Evolutionary conservation across 1,284 basidiomycete genomes (phyloP), one percentile per base, ranked within the genome.

Genomic region (Cryptococcus deneoformans): DNA sequence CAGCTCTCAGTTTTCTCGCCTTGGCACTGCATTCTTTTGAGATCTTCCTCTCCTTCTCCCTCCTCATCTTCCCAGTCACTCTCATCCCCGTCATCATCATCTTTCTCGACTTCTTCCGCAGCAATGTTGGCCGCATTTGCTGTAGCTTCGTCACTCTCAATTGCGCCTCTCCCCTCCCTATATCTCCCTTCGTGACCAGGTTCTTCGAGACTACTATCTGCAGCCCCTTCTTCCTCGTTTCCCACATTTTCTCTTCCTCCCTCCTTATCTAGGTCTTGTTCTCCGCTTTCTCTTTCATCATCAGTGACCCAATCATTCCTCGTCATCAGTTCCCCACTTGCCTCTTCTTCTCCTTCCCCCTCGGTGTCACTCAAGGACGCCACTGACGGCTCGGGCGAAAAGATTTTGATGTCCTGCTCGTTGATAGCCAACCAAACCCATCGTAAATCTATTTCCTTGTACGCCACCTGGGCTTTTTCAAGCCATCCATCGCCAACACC

Each of bases 401-500:
- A 29, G 29, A 29, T 29, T 29, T 29, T 29, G 29, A 29, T 29
- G 29, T 29, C 40, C 11, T 42, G 11, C 40, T 42, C 37, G 8
- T 16, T 39, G 50, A 51, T 51, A 20, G 36, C 59, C 2, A 62
- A 44, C 72, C 72, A 74, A 11, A 63, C 68, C 68, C 70, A 70
- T 24, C 69, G 53, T 2, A 63, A 45, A 14, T 68, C 54, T 11
- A 66, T n/a, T 7, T 64, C 58, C 29, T 49, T 52, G 12, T 55
- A 54, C 12, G 46, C 58, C 8, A 62, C 66, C 14, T 43, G 54
- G 3, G 54, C 54, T 47, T 58, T 62, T n/a, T 62, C 58, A n/a
- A 35, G 35, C 58, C 58, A 58, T 35, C 43, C 38, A 38, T 46
- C 44, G 8, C 46, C 54, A 8, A 16, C 40, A 8, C 38, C 46